A percentile compares a stretch with the other conserved stretches of the same genome.
Evolutionary conservation across 495 filamentous ascomycete genomes (phyloP).

Genomic region (Letharia lupina): DNA sequence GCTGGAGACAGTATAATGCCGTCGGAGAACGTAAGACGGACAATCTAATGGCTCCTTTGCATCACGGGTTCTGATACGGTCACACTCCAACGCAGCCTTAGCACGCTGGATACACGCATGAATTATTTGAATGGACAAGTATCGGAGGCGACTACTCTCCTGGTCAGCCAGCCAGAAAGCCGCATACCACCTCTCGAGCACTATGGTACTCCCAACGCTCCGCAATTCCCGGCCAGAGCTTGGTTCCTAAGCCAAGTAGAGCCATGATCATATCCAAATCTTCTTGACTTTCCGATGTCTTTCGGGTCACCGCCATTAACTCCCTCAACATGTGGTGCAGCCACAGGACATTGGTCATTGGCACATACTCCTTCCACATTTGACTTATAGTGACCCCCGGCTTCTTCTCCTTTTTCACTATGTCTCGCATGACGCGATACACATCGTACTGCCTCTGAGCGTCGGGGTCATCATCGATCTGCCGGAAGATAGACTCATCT

Average conservation of each 20-base stretch:
- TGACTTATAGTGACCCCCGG: conserved; percentile 10
- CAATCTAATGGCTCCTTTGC: not conserved
- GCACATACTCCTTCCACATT: conserved; percentile 39
- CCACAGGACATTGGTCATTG: conserved; percentile 44
- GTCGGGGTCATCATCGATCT: conserved; percentile 6
- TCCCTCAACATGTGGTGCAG: conserved; percentile 42
- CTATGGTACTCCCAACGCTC: not conserved
- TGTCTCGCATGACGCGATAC: conserved; percentile 22
- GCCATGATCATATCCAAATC: not conserved
- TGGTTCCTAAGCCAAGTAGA: not conserved
- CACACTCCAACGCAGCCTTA: not conserved
- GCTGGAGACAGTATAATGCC: not conserved
- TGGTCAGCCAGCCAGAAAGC: not conserved
- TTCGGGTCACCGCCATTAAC: conserved; percentile 28
- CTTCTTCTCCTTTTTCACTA: conserved; percentile 30
- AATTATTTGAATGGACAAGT: not conserved
- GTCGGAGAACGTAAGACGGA: not conserved
- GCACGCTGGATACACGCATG: not conserved
- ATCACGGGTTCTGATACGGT: not conserved
- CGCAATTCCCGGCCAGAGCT: not conserved
- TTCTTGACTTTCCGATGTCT: not conserved
- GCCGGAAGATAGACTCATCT: conserved; percentile 32
- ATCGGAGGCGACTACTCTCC: not conserved
- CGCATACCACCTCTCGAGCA: not conserved
- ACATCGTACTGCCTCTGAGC: conserved; percentile 22